Evolutionary conservation across 441 rosid species (phyloP).

Genomic region (Melastoma candidum): DNA sequence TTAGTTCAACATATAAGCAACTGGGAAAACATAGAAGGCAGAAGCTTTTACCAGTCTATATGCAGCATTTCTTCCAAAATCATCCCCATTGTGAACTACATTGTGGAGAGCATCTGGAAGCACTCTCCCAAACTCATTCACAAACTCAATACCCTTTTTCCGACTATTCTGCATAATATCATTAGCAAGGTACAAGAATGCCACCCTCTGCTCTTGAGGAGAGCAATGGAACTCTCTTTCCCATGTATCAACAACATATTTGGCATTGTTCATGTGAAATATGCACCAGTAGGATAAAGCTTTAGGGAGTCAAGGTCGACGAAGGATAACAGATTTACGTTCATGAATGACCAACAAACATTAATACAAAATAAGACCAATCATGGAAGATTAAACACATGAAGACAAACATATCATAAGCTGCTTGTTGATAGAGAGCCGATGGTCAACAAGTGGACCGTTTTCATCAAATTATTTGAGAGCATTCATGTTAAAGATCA

Average conservation of each 20-base stretch:
- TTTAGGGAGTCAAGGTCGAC: slow-evolving; percentile 43
- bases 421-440: background rate
- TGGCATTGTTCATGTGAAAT: slow-evolving; percentile 93
- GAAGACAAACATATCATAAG: background rate
- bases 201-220: slow-evolving; percentile 83
- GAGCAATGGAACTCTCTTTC: slow-evolving; percentile 74
- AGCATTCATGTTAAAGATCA: no score
- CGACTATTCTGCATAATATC: slow-evolving; percentile 96
- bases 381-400: background rate
- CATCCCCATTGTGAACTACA: slow-evolving; percentile 69
- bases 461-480: no score
- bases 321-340: slow-evolving; percentile 4
- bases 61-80: slow-evolving; percentile 51
- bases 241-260: slow-evolving; percentile 98
- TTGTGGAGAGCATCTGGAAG: slow-evolving; percentile 92
- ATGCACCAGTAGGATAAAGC: slow-evolving; percentile 99
- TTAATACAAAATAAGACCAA: background rate
- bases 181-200: slow-evolving; percentile 91
- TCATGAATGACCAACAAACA: background rate
- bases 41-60: no score
- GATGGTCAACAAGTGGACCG: background rate
- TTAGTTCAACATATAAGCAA: no score
- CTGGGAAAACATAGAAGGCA: no score
- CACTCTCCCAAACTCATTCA: slow-evolving; percentile 96
- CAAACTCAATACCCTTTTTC: slow-evolving; percentile 94